Conservation (phyloP, 2,329 filamentous ascomycete species). For the Scolecobasidium constrictum region DNA sequence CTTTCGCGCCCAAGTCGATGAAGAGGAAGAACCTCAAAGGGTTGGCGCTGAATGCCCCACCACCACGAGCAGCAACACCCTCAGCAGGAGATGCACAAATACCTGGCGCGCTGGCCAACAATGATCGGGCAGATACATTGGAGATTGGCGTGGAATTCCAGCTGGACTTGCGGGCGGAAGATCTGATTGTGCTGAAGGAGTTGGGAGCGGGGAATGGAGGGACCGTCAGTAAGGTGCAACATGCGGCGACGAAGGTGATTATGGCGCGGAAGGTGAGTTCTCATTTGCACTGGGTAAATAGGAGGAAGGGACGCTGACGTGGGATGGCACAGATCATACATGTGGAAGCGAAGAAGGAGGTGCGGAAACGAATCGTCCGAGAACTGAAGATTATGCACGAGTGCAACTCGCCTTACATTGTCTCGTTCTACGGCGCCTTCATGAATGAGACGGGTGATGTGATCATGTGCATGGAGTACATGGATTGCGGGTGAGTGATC, state of each 20-base stretch:
- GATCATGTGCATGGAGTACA: slow-evolving; percentile 99
- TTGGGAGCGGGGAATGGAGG: slow-evolving; percentile 93
- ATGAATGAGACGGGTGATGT: slow-evolving; percentile 95
- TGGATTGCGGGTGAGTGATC: slow-evolving; percentile 82
- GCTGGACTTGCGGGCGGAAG: slow-evolving; percentile 80
- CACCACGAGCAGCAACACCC: slow-evolving; percentile 58
- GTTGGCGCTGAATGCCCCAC: slow-evolving; percentile 70
- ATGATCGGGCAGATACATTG: slow-evolving; percentile 57
- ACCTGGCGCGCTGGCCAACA: slow-evolving; percentile 47
- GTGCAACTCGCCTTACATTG: slow-evolving; percentile 93
- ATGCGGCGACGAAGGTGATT: slow-evolving; percentile 84
- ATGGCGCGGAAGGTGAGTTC: slow-evolving; percentile 90
- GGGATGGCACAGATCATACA: slow-evolving; percentile 66
- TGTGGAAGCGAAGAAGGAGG: slow-evolving; percentile 94
- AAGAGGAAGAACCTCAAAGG: slow-evolving; percentile 99
- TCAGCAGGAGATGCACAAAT: slow-evolving; percentile 60
- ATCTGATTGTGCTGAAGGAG: slow-evolving; percentile 87
- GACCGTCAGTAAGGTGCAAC: slow-evolving; percentile 95
- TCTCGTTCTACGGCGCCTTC: slow-evolving; percentile 96
- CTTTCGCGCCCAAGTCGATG: slow-evolving; percentile 64
- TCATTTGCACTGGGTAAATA: not conserved
- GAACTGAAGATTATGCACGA: slow-evolving; percentile 98
- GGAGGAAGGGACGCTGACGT: not conserved
- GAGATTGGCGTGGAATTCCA: slow-evolving; percentile 98
- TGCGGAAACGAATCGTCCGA: slow-evolving; percentile 91